Evolutionary conservation across 2,329 filamentous ascomycete species (phyloP).

Genomic region (Didymellaceae sp.): DNA sequence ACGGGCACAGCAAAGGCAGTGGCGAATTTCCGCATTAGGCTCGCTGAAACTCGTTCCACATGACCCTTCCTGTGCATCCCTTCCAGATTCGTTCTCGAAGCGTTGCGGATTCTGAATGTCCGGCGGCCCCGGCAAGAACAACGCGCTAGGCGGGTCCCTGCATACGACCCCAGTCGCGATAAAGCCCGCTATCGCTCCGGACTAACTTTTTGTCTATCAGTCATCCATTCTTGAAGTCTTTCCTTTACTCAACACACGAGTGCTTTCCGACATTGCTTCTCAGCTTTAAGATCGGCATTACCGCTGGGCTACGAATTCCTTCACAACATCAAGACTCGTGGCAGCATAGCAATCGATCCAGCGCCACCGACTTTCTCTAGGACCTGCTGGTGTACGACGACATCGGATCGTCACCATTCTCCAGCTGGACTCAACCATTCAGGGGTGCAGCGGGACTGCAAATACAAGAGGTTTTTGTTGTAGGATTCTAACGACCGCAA

Average conservation of each 20-base stretch:
- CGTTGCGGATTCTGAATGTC: conserved; percentile 1
- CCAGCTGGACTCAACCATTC: too few relatives aligned
- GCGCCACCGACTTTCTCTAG: too few relatives aligned
- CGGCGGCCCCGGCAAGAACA: neutral
- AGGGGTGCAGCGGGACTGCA: neutral
- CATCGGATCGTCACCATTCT: too few relatives aligned
- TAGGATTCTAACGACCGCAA: neutral
- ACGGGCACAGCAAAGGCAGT: neutral
- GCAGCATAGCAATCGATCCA: too few relatives aligned
- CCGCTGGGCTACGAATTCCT: too few relatives aligned
- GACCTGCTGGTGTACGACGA: too few relatives aligned
- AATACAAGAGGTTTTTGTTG: neutral
- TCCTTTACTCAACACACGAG: neutral
- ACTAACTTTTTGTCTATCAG: conserved; percentile 17
- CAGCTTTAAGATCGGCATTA: neutral
- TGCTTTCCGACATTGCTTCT: neutral
- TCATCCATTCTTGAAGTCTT: conserved; percentile 7
- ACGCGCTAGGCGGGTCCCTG: conserved; percentile 15
- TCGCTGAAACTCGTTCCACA: conserved; percentile 1
- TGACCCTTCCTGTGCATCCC: conserved; percentile 7
- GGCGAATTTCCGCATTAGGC: conserved; percentile 9
- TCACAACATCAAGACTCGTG: too few relatives aligned
- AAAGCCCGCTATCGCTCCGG: conserved; percentile 15
- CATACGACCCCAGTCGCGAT: conserved; percentile 10
- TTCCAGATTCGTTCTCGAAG: conserved; percentile 5